Conservation (phyloP, 2,329 filamentous ascomycete genomes). For the Penicillium oxalicum region DNA sequence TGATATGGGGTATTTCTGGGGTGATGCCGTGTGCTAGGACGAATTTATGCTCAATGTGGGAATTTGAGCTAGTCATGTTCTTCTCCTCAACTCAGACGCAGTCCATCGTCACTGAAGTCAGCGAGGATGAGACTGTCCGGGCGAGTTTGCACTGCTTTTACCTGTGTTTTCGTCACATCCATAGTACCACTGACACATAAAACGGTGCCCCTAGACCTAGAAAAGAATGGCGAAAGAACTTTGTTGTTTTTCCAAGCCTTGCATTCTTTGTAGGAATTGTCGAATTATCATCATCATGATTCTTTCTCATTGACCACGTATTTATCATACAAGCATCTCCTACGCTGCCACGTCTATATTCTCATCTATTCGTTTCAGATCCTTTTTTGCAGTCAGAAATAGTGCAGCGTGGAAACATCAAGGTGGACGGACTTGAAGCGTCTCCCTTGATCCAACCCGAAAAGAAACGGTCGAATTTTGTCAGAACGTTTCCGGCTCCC, state of each 20-base stretch:
- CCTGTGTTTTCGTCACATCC: slow-evolving; percentile 1
- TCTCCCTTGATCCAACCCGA: too few species aligned
- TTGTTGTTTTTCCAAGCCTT: slow-evolving; percentile 1
- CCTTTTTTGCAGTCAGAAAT: too few species aligned
- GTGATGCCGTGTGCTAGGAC: slow-evolving; percentile 24
- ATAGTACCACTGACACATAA: slow-evolving; percentile 2
- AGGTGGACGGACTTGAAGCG: too few species aligned
- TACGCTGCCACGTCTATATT: too few species aligned
- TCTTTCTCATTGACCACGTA: neutral
- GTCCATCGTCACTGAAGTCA: neutral
- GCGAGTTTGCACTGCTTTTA: neutral
- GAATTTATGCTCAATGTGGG: neutral
- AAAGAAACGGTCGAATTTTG: too few species aligned
- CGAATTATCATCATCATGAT: too few species aligned
- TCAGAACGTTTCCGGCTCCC: slow-evolving; percentile 24
- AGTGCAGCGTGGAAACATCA: too few species aligned
- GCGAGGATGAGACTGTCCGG: slow-evolving; percentile 7
- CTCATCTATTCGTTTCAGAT: too few species aligned
- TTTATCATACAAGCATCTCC: neutral
- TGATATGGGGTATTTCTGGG: slow-evolving; percentile 30
- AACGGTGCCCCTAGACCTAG: neutral
- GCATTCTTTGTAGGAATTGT: too few species aligned
- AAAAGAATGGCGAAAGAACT: slow-evolving; percentile 1
- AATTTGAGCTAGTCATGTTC: neutral
- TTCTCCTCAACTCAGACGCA: neutral